Conservation (phyloP, 106 monocot genomes). For the Chionographis japonica region DNA sequence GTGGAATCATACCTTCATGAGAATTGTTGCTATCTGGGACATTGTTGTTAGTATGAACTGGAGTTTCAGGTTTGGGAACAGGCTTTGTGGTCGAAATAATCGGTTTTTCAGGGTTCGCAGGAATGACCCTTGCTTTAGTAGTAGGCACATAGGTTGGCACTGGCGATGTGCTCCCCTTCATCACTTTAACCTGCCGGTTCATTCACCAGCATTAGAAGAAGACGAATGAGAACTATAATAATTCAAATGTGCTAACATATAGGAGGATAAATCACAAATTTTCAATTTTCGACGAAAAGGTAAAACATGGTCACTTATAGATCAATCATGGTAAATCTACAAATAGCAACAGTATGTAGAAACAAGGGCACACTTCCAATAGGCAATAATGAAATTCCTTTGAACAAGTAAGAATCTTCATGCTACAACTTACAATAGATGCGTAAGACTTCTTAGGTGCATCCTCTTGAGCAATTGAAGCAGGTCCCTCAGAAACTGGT, state of each 20-base stretch:
- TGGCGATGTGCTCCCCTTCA: slow-evolving; percentile 23
- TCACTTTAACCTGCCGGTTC: slow-evolving; percentile 35
- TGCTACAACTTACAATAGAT: slow-evolving; percentile 38
- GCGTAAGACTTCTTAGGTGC: slow-evolving; percentile 73
- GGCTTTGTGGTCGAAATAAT: slow-evolving; percentile 10
- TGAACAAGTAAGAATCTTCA: no score
- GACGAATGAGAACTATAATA: no score
- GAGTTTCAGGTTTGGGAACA: slow-evolving; percentile 21
- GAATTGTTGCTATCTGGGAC: slow-evolving; percentile 21
- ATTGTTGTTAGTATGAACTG: slow-evolving; percentile 16
- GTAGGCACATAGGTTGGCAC: slow-evolving; percentile 14
- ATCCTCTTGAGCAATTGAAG: slow-evolving; percentile 7
- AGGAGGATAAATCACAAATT: no score
- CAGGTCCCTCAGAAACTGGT: not conserved
- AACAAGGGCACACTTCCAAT: no score
- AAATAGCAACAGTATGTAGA: no score
- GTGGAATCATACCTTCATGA: slow-evolving; percentile 30
- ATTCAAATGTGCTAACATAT: not conserved
- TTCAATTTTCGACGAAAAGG: not conserved
- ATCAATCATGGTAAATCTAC: not conserved
- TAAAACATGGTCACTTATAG: not conserved
- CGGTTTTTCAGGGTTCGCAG: slow-evolving; percentile 6
- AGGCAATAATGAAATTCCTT: no score
- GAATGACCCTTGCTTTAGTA: slow-evolving; percentile 16
- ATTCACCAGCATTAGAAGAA: no score